These are phyloP conservation scores for Pseudopithomyces chartarum DNA, from an alignment of 2,329 filamentous ascomycete species.

Conservation along the genomic window DNA sequence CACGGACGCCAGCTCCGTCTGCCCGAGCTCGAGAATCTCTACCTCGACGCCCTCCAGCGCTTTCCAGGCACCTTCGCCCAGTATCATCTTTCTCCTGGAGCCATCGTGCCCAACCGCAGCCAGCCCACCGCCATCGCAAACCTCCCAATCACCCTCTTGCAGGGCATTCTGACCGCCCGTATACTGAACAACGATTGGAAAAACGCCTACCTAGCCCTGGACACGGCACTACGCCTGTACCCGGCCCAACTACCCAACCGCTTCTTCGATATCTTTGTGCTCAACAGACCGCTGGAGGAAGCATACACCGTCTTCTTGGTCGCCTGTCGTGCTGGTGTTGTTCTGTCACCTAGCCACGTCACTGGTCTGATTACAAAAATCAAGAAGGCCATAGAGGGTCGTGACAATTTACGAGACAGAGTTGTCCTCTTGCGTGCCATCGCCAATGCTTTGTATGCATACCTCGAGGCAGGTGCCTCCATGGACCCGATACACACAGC, in stretches of 20 bases:
- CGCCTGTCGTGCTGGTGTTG: slow-evolving; percentile 52
- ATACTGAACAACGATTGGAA: slow-evolving; percentile 52
- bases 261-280: slow-evolving; percentile 53
- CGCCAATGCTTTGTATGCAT: slow-evolving; percentile 50
- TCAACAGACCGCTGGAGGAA: slow-evolving; percentile 52
- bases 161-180: slow-evolving; percentile 55
- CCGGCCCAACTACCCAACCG: slow-evolving; percentile 49
- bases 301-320: slow-evolving; percentile 55
- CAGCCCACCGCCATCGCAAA: slow-evolving; percentile 37
- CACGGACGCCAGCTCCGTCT: slow-evolving; percentile 46
- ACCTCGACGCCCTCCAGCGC: slow-evolving; percentile 50
- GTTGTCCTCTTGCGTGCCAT: slow-evolving; percentile 43
- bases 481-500: slow-evolving; percentile 45
- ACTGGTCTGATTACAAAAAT: slow-evolving; percentile 42
- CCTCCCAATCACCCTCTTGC: slow-evolving; percentile 51
- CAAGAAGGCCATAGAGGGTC: slow-evolving; percentile 22
- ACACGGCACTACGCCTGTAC: slow-evolving; percentile 54
- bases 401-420: slow-evolving; percentile 24
- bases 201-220: slow-evolving; percentile 56
- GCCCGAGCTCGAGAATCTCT: slow-evolving; percentile 52
- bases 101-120: slow-evolving; percentile 51
- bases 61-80: slow-evolving; percentile 54
- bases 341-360: slow-evolving; percentile 36
- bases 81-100: slow-evolving; percentile 54
- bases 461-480: slow-evolving; percentile 46